phyloP scores from a whole-genome alignment of 2,329 filamentous ascomycete species.

The Talaromyces albobiverticillius region DNA sequence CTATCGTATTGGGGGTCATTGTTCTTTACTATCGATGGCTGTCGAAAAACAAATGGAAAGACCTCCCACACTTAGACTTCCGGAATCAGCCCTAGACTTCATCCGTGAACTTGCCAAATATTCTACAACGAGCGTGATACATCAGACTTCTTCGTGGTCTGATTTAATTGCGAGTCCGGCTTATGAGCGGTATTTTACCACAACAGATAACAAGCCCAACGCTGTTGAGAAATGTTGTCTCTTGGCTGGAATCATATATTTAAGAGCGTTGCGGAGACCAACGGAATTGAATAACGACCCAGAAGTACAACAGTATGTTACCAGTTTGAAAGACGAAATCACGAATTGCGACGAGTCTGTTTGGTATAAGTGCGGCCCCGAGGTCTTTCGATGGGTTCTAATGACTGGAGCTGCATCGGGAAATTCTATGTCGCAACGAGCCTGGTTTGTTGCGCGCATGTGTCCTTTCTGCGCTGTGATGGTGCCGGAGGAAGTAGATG shows the following conservation, averaged over 20 bases:
- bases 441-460: constrained; percentile 11
- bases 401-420: constrained; percentile 4
- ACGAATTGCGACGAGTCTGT: constrained; percentile 1
- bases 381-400: constrained; percentile 5
- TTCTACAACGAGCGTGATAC: not conserved
- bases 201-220: not conserved
- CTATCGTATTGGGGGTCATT: not conserved
- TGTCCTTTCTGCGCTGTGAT: constrained; percentile 9
- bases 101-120: constrained; percentile 3
- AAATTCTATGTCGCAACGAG: constrained; percentile 3
- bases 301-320: constrained; percentile 1
- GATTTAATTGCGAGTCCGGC: not conserved
- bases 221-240: not conserved
- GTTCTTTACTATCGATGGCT: not conserved
- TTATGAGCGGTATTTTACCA: not conserved
- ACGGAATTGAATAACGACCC: not conserved
- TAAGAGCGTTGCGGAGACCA: not conserved
- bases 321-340: constrained; percentile 3
- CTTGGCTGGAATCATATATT: constrained; percentile 4
- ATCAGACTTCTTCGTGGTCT: not conserved
- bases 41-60: constrained; percentile 6
- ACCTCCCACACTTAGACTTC: constrained; percentile 1
- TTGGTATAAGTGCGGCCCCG: constrained; percentile 3
- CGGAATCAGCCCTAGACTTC: not conserved
- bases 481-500: constrained; percentile 8